These are phyloP conservation scores for Wickerhamomyces sydowiorum DNA, from an alignment of 805 yeast species.

Conservation along the genomic window DNA sequence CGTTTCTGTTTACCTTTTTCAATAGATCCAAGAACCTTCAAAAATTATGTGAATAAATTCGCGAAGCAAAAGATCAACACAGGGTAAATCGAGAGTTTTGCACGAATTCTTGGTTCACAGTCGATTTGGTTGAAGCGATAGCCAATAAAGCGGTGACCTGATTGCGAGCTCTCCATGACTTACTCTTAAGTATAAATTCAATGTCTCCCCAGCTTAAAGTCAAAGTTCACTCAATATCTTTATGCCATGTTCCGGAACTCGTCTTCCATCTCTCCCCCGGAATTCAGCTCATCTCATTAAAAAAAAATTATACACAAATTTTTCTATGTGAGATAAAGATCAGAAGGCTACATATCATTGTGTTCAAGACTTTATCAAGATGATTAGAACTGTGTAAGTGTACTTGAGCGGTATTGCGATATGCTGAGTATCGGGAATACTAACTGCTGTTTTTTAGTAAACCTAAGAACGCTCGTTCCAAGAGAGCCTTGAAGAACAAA, in stretches of 20 bases:
- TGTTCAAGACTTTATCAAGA: no score
- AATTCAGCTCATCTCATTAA: conserved; percentile 3
- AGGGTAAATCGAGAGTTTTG: no score
- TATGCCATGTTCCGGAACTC: no score
- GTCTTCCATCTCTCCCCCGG: no score
- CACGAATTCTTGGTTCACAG: no score
- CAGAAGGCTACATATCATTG: no score
- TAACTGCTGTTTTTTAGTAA: conserved; percentile 36
- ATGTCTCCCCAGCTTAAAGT: no score
- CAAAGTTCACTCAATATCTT: no score
- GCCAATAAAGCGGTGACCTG: no score
- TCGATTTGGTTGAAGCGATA: no score
- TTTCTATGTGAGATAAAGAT: not conserved
- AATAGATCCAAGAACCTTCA: not conserved
- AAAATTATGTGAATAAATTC: not conserved
- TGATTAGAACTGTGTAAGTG: conserved; percentile 33
- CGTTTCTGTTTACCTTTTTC: not conserved
- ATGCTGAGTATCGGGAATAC: not conserved
- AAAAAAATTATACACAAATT: not conserved
- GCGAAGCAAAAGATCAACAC: not conserved
- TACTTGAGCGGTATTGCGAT: not conserved
- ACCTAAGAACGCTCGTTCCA: conserved; percentile 93
- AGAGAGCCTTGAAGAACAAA: conserved; percentile 85
- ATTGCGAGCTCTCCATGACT: no score
- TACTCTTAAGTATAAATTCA: no score